A percentile compares a stretch with the other conserved stretches of the same genome.
These are phyloP conservation scores for Penicillium sp. DNA, from an alignment of 2,329 filamentous ascomycete species.

Conservation along the genomic window DNA sequence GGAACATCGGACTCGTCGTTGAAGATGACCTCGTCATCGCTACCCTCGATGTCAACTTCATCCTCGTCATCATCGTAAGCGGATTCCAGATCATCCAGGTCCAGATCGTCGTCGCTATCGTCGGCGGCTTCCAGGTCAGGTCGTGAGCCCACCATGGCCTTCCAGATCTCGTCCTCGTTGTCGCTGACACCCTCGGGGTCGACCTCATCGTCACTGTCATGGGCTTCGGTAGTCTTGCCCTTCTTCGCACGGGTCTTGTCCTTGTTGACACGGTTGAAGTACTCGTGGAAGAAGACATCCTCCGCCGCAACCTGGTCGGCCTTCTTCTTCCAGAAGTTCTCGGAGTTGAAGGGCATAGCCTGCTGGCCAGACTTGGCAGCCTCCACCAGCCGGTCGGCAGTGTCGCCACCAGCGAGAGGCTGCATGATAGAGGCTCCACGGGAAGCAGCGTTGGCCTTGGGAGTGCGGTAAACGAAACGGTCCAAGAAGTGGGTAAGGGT, in stretches of 20 bases:
- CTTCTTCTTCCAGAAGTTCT: conserved; percentile 89
- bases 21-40: conserved; percentile 48
- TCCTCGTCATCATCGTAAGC: conserved; percentile 48
- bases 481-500: conserved; percentile 94
- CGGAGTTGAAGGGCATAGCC: conserved; percentile 72
- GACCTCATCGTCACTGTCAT: conserved; percentile 37
- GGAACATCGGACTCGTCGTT: conserved; percentile 49
- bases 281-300: conserved; percentile 97
- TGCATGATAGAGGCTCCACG: conserved; percentile 96
- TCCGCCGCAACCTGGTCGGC: conserved; percentile 83
- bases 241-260: conserved; percentile 56
- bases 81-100: conserved; percentile 55
- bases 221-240: conserved; percentile 50
- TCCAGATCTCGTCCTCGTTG: conserved; percentile 82
- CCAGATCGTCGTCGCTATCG: conserved; percentile 59
- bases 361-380: conserved; percentile 58
- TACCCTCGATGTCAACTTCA: conserved; percentile 44
- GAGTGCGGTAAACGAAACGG: conserved; percentile 96
- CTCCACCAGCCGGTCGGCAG: conserved; percentile 61
- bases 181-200: conserved; percentile 55
- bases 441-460: conserved; percentile 64
- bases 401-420: conserved; percentile 68
- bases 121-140: conserved; percentile 70
- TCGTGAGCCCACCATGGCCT: conserved; percentile 77
- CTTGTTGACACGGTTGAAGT: conserved; percentile 78